Evolutionary conservation across 768 basidiomycete species (phyloP), one percentile per base, ranked within the genome.

Genomic region (Suillus lakei): DNA sequence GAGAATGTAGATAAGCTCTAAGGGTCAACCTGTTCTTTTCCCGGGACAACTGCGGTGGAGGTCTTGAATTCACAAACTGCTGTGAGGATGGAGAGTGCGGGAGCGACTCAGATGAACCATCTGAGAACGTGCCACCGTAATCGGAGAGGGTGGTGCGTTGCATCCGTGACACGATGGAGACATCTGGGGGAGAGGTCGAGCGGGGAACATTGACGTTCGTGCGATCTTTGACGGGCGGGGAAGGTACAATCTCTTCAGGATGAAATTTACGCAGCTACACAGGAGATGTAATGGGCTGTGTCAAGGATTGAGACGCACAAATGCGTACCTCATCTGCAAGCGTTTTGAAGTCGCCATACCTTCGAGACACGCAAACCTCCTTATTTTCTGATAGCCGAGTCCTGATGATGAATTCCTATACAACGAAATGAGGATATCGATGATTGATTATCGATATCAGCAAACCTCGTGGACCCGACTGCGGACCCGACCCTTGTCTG

Each of bases 11-110:
- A 78, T 98, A 99, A 0, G 95, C 90, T 23, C 98, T 88, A 21
- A 99, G 86, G 0, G 98, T 99, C 5, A 99, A 82, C 16, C 98
- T 84, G 72, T 99, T 99, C 84, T 96, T 97, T 76, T 99, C 98
- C 30, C 98, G 84, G 1, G 94, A 83, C 26, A 97, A 83, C 39
- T 88, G 87, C 23, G 71, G 64, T 82, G 81, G 1, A 81, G 82
- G 46, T 80, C 83, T 41, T 86, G 86, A 44, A 83, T 83, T 2
- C 88, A 86, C 62, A 87, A 83, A 77, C 96, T 95, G 76, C 96
- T 96, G 4, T 86, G 79, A 1, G 95, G 95, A 1, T 90, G 90
- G 39, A 85, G 87, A 77, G 90, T 90, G 50, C 86, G 88, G 12
- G 91, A 85, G 89, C 91, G 71, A 18, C 21, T 66, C 68, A 13